Base-by-base conservation (phyloP, 106 monocot species). In the Platanthera guangdongensis region DNA sequence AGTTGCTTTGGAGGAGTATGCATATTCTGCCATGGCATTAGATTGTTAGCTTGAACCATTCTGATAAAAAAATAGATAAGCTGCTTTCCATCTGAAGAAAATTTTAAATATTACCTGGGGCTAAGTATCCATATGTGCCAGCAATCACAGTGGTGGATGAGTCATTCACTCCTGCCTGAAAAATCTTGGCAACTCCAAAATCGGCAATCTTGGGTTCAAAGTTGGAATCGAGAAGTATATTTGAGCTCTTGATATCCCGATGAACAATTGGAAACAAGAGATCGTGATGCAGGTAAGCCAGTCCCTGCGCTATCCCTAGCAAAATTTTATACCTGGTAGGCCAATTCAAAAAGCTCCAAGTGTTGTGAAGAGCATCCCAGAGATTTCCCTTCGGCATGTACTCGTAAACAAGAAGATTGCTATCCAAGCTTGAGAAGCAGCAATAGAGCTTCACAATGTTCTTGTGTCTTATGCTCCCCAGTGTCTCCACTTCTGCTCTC, bases 371-470 rank as follows among this genome's bases (percentile, higher is more conserved):
- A n/a, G 89, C 89, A 73, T 97, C 97, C 94, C 94, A 97, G 1
- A 97, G 84, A 62, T 94, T 97, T 0, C 97, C 97, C 52, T 97
- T 97, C 7, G 89, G 86, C 96, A 97, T 93, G 86, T 93, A 97
- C 83, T 97, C 97, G 30, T 97, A 97, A 2, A 97, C 91, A 57
- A 97, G 78, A 9, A 97, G 86, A n/a, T 94, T 90, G 75, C 80
- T 86, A 46, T 97, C 91, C 12, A 74, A 72, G 76, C 91, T 84
- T 6, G 94, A 94, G 85, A 87, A 92, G 83, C 86, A 97, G 74
- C 94, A 97, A 72, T 91, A 97, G 51, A 97, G 87, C 83, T 97
- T 97, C 54, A 97, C 89, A 3, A 97, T 97, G 91, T 97, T 97
- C 84, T 94, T 97, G 83, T 97, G 97, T 71, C 97, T 63, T 48